Evolutionary conservation across 2,329 filamentous ascomycete species (phyloP).

Genomic region (Alternaria gaisen): DNA sequence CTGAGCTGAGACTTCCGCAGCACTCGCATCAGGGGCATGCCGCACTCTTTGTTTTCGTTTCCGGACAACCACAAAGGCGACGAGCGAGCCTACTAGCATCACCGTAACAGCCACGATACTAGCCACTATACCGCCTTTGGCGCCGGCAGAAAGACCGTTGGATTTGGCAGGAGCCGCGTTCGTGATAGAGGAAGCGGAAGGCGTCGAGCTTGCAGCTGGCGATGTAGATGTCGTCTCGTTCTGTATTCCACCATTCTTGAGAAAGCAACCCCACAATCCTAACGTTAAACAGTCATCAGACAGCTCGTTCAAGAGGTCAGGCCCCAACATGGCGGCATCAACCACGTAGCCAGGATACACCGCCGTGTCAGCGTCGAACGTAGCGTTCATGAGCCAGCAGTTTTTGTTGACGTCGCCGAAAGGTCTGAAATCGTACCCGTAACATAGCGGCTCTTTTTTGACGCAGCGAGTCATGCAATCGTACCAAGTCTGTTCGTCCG

Average conservation of each 20-base stretch:
- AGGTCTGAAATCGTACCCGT: conserved; percentile 12
- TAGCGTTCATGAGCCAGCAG: conserved; percentile 20
- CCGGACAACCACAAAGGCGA: neutral
- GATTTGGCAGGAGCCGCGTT: neutral
- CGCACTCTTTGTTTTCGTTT: conserved; percentile 1
- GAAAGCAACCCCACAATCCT: neutral
- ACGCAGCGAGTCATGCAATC: conserved; percentile 20
- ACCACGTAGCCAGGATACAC: neutral
- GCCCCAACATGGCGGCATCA: conserved; percentile 13
- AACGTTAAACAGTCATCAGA: neutral
- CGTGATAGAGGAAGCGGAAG: neutral
- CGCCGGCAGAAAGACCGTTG: neutral
- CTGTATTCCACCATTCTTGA: neutral
- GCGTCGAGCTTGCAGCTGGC: neutral
- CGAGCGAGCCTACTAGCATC: neutral
- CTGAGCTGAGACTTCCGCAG: neutral
- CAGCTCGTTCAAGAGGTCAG: neutral
- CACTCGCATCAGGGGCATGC: neutral
- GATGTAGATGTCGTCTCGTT: neutral
- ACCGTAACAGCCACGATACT: neutral
- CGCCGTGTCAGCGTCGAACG: conserved; percentile 1
- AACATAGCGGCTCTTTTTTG: conserved; percentile 3
- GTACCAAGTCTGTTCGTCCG: conserved; percentile 3
- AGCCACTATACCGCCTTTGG: neutral
- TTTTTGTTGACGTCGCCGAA: conserved; percentile 1